Conservation (phyloP, 1,139 yeast species). For the Debaryomycetaceae sp. region DNA sequence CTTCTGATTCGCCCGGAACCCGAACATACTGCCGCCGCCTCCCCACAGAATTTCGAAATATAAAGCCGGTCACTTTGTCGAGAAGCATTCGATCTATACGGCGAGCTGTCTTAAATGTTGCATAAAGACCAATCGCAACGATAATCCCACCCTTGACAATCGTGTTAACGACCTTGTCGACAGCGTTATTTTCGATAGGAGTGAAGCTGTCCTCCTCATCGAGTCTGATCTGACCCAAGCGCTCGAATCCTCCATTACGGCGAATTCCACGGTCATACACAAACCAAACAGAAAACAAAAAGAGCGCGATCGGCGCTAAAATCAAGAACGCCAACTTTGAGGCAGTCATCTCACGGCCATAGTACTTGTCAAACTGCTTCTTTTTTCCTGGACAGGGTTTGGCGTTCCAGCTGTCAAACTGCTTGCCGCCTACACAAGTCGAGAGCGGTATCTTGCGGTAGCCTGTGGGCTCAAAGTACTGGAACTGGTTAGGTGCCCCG, state of each 20-base stretch:
- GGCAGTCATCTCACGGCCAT: conserved; percentile 50
- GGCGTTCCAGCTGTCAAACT: conserved; percentile 56
- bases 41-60: conserved; percentile 33
- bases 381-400: conserved; percentile 85
- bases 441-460: conserved; percentile 66
- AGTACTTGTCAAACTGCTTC: conserved; percentile 45
- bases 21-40: conserved; percentile 32
- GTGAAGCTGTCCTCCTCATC: conserved; percentile 57
- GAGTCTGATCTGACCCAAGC: conserved; percentile 79
- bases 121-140: conserved; percentile 33
- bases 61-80: conserved; percentile 22
- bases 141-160: conserved; percentile 56
- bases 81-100: conserved; percentile 25
- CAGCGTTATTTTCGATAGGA: conserved; percentile 55
- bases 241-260: conserved; percentile 68
- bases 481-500: conserved; percentile 41
- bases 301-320: conserved; percentile 46
- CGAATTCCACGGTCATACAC: conserved; percentile 74
- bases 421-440: conserved; percentile 64
- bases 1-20: conserved; percentile 36
- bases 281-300: conserved; percentile 53
- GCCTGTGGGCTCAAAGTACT: conserved; percentile 73
- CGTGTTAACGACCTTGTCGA: conserved; percentile 51
- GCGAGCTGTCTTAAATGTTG: conserved; percentile 26
- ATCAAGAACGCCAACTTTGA: conserved; percentile 41